phyloP scores from a whole-genome alignment of 179 eudicot species.

The Patellifolia procumbens region DNA sequence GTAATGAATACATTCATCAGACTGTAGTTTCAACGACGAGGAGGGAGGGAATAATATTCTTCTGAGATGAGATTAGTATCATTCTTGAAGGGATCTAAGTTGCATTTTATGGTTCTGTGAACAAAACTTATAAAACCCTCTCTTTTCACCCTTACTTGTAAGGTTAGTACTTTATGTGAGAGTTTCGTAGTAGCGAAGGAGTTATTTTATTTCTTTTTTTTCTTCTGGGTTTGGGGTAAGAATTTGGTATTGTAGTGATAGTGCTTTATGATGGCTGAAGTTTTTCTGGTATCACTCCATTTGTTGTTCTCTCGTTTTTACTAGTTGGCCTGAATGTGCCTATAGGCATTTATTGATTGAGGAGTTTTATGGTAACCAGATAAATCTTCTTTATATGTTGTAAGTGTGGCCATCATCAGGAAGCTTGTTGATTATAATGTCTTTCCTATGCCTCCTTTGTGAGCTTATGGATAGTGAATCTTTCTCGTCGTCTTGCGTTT shows the following conservation, averaged over 20 bases:
- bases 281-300: not conserved
- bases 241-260: not conserved
- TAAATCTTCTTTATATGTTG: not conserved
- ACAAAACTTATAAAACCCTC: not conserved
- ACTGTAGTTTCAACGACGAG: too few relatives aligned
- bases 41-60: not conserved
- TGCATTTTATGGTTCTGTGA: not conserved
- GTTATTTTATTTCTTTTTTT: too few relatives aligned
- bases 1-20: not conserved
- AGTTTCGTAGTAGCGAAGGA: not conserved
- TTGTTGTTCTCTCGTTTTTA: not conserved
- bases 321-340: not conserved
- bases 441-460: not conserved
- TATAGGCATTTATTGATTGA: not conserved
- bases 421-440: not conserved
- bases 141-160: not conserved
- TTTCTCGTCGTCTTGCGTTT: not conserved
- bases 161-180: not conserved
- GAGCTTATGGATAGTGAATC: not conserved
- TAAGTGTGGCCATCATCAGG: not conserved
- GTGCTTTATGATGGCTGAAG: not conserved
- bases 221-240: too few relatives aligned
- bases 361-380: not conserved
- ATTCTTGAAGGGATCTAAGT: not conserved
- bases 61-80: not conserved